Percentiles rank a stretch among this genome's conserved stretches.
phyloP scores from a whole-genome alignment of 192 early-diverging fungal species.

The Gonapodya prolifera region DNA sequence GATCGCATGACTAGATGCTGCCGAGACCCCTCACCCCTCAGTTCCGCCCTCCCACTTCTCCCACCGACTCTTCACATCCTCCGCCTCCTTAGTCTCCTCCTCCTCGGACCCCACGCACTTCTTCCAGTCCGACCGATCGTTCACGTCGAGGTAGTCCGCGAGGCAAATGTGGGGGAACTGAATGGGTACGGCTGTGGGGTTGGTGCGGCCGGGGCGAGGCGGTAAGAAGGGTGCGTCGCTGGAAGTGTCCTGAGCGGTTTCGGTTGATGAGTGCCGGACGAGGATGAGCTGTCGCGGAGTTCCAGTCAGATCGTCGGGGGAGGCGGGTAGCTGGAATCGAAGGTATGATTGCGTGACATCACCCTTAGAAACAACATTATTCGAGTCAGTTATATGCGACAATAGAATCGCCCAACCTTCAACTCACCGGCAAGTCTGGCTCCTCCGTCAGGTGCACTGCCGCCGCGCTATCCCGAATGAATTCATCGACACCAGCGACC shows the following conservation, averaged over 20 bases:
- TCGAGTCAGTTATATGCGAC: too few relatives aligned
- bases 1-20: too few relatives aligned
- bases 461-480: background rate
- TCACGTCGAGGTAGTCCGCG: conserved; percentile 22
- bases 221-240: background rate
- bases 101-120: conserved; percentile 46
- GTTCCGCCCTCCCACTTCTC: background rate
- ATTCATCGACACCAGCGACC: background rate
- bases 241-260: conserved; percentile 50
- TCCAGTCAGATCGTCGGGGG: background rate
- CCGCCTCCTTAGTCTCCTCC: conserved; percentile 33
- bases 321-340: too few relatives aligned
- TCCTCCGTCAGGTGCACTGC: background rate
- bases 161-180: conserved; percentile 13
- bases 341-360: too few relatives aligned
- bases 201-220: conserved; percentile 26
- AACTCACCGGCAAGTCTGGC: background rate
- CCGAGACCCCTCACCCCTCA: too few relatives aligned
- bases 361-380: too few relatives aligned
- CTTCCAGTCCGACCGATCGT: conserved; percentile 57
- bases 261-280: conserved; percentile 57
- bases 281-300: conserved; percentile 20
- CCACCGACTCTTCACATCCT: background rate
- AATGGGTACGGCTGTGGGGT: conserved; percentile 15
- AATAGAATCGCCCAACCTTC: background rate